A percentile compares a stretch with the other conserved stretches of the same genome.
Conservation (phyloP, 2,329 filamentous ascomycete genomes). For the Biscogniauxia sp. region DNA sequence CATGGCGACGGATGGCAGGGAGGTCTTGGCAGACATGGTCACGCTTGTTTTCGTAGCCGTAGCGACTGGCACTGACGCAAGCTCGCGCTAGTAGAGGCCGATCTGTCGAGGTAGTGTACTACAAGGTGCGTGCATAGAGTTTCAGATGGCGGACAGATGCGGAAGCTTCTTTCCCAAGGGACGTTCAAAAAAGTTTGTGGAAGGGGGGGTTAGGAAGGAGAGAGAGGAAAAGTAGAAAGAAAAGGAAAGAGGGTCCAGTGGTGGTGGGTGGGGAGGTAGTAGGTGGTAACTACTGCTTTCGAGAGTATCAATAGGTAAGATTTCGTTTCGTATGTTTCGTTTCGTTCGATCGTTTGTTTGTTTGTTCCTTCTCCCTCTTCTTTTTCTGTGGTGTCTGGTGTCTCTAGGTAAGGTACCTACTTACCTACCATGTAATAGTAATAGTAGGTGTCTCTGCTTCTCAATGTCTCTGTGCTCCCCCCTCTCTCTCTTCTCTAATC, state of each 20-base stretch:
- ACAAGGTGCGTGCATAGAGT: neutral
- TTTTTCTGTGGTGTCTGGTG: no score
- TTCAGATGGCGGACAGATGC: neutral
- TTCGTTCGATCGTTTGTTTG: no score
- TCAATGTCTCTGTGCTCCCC: neutral
- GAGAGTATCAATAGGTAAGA: no score
- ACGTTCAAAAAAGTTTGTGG: neutral
- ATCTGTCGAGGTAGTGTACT: neutral
- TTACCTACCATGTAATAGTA: no score
- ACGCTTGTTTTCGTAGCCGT: slow-evolving; percentile 5
- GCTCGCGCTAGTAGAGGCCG: neutral
- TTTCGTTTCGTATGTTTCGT: no score
- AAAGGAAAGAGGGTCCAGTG: neutral
- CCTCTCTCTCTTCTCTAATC: neutral
- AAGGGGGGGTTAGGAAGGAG: no score
- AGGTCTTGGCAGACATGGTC: slow-evolving; percentile 22
- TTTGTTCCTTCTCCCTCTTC: no score
- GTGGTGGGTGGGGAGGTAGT: neutral
- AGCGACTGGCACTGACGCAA: slow-evolving; percentile 12
- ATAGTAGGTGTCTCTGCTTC: neutral
- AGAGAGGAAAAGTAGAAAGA: neutral
- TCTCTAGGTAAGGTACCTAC: neutral
- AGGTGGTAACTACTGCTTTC: no score
- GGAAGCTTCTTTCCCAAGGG: neutral
- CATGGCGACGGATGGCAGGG: slow-evolving; percentile 13